Conservation (phyloP, 139 green algal species). For the Chlorokybus atmophyticus region DNA sequence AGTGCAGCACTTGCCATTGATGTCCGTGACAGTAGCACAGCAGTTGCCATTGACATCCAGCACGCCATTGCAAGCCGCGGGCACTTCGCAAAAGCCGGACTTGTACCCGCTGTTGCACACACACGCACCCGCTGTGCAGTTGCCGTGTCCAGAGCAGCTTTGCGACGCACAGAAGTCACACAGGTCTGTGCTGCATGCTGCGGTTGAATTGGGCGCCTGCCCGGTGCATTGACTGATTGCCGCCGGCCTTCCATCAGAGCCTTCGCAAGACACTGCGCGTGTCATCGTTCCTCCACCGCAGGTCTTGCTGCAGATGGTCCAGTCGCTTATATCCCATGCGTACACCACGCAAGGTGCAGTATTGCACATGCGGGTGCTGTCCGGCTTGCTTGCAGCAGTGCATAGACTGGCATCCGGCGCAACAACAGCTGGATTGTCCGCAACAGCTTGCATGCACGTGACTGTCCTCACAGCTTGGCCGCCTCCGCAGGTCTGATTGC, state of each 20-base stretch:
- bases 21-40: slow-evolving; percentile 3
- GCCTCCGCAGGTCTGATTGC: not conserved
- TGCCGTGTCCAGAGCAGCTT: not conserved
- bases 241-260: not conserved
- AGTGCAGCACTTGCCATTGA: slow-evolving; percentile 10
- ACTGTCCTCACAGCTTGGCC: slow-evolving; percentile 1
- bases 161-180: slow-evolving; percentile 10
- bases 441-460: not conserved
- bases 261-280: not conserved
- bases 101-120: slow-evolving; percentile 1
- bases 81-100: not conserved
- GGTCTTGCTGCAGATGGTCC: slow-evolving; percentile 1
- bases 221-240: not conserved
- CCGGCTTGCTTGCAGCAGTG: not conserved
- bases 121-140: slow-evolving; percentile 2
- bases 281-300: not conserved
- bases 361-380: not conserved
- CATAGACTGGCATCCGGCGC: not conserved
- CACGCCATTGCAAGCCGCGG: not conserved
- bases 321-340: not conserved
- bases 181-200: slow-evolving; percentile 8
- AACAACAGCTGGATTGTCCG: not conserved
- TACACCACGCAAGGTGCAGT: not conserved
- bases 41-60: not conserved
- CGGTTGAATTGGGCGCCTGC: not conserved